These are phyloP conservation scores for Zalaria sp. DNA, from an alignment of 2,329 filamentous ascomycete genomes.

Conservation along the genomic window DNA sequence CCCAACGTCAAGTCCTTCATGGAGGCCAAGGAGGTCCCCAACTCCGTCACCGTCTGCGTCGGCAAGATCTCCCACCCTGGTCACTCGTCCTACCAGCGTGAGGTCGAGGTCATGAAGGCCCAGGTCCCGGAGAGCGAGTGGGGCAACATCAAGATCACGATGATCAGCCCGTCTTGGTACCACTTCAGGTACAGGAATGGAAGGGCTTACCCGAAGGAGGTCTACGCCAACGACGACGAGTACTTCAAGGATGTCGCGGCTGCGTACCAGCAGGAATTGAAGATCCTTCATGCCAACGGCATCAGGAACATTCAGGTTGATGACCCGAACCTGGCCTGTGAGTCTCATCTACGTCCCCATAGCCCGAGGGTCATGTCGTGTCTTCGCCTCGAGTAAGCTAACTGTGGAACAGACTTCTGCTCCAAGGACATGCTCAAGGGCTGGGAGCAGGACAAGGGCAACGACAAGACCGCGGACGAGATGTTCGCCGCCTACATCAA, in stretches of 20 bases:
- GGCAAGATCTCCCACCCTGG: slow-evolving; percentile 40
- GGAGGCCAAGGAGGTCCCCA: slow-evolving; percentile 38
- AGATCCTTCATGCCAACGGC: slow-evolving; percentile 22
- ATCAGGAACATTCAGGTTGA: slow-evolving; percentile 28
- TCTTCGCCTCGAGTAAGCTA: background rate
- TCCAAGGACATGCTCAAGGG: slow-evolving; percentile 53
- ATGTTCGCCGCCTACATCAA: slow-evolving; percentile 60
- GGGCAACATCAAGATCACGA: slow-evolving; percentile 52
- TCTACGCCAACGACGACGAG: slow-evolving; percentile 26
- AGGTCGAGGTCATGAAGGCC: slow-evolving; percentile 42
- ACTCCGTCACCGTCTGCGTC: slow-evolving; percentile 38
- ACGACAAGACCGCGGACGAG: slow-evolving; percentile 49
- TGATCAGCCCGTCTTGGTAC: slow-evolving; percentile 55
- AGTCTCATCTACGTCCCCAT: slow-evolving; percentile 3
- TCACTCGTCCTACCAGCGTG: slow-evolving; percentile 35
- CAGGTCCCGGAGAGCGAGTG: slow-evolving; percentile 43
- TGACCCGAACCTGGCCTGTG: slow-evolving; percentile 25
- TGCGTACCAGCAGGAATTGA: slow-evolving; percentile 25
- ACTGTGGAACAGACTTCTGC: slow-evolving; percentile 47
- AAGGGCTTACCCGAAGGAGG: slow-evolving; percentile 23
- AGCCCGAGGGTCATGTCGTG: no score
- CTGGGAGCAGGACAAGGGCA: slow-evolving; percentile 50
- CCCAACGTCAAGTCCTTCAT: slow-evolving; percentile 46
- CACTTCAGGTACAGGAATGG: slow-evolving; percentile 45
- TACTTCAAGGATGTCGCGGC: slow-evolving; percentile 27